Evolutionary conservation across 768 basidiomycete species (phyloP).

Genomic region (Suillus hirtellus): DNA sequence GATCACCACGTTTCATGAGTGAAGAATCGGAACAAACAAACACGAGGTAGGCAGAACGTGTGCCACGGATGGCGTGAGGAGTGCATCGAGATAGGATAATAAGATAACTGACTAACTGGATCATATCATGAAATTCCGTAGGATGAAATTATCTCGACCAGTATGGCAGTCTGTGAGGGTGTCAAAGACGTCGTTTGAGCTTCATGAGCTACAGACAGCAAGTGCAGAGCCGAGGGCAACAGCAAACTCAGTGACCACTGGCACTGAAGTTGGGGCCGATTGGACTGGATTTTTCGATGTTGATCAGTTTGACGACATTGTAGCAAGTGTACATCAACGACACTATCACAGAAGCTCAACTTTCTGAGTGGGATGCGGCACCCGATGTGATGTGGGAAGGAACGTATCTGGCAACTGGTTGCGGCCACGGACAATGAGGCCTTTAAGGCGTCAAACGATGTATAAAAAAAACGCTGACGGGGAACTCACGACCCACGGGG

Average conservation of each 20-base stretch:
- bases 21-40: constrained; percentile 2
- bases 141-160: neutral
- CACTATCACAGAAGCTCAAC: constrained; percentile 4
- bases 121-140: neutral
- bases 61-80: neutral
- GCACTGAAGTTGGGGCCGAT: neutral
- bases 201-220: neutral
- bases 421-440: neutral
- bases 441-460: constrained; percentile 1
- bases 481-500: neutral
- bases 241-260: neutral
- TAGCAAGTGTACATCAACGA: neutral
- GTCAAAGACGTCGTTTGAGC: neutral
- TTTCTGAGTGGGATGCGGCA: neutral
- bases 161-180: neutral
- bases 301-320: neutral
- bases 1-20: neutral
- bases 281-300: neutral
- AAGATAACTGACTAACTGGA: neutral
- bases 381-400: neutral
- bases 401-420: neutral
- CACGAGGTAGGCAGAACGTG: constrained; percentile 3
- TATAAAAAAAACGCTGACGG: neutral
- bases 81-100: neutral
- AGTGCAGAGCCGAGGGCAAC: neutral